Conservation (phyloP, 2,329 filamentous ascomycete genomes). For the Sphaceloma murrayae region DNA sequence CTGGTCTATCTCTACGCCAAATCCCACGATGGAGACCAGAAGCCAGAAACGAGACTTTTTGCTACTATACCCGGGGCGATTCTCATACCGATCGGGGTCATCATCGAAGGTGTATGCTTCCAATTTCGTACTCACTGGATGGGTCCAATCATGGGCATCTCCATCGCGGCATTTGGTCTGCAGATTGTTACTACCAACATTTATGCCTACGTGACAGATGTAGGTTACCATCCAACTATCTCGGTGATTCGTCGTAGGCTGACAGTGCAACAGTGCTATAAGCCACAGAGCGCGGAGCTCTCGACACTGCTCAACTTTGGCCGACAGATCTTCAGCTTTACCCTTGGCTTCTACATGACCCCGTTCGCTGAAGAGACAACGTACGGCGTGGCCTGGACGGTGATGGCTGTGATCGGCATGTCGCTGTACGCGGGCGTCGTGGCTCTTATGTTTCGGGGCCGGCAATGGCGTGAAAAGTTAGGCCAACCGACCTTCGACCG, state of each 20-base stretch:
- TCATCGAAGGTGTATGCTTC: slow-evolving; percentile 27
- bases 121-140: slow-evolving; percentile 27
- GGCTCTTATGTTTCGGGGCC: slow-evolving; percentile 17
- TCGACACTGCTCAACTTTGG: slow-evolving; percentile 29
- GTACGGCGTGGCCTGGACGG: slow-evolving; percentile 19
- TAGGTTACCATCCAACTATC: too few species aligned
- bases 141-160: slow-evolving; percentile 32
- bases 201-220: slow-evolving; percentile 30
- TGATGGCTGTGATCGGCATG: slow-evolving; percentile 19
- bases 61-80: slow-evolving; percentile 25
- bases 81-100: slow-evolving; percentile 25
- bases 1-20: slow-evolving; percentile 26
- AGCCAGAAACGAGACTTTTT: slow-evolving; percentile 29
- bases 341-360: slow-evolving; percentile 29
- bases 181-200: slow-evolving; percentile 31
- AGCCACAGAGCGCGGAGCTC: slow-evolving; percentile 31
- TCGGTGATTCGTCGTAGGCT: too few species aligned
- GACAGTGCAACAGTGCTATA: slow-evolving; percentile 26
- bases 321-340: slow-evolving; percentile 28
- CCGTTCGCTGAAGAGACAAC: slow-evolving; percentile 20
- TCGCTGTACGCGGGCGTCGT: slow-evolving; percentile 15
- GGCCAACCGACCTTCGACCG: slow-evolving; percentile 17
- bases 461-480: slow-evolving; percentile 16
- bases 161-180: slow-evolving; percentile 29
- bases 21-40: slow-evolving; percentile 23